A percentile compares a stretch with the other conserved stretches of the same genome.
Evolutionary conservation across 306 rosid species (phyloP).

Genomic region (Myrica gale): DNA sequence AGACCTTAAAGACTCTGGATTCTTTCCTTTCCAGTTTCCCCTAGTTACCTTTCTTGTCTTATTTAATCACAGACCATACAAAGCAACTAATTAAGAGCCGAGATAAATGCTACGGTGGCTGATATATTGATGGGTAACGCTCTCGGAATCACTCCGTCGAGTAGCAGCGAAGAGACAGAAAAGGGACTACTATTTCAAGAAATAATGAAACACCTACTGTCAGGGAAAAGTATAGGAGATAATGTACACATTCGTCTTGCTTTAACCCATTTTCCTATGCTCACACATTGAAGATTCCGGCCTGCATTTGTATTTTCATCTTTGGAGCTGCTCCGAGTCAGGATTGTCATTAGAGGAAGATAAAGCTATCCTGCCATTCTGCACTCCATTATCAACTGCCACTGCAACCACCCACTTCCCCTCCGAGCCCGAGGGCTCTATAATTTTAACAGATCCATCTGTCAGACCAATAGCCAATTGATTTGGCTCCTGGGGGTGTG

Average conservation of each 20-base stretch:
- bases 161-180: neutral
- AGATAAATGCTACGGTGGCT: too few species aligned
- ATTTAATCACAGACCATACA: neutral
- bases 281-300: neutral
- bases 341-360: slow-evolving; percentile 62
- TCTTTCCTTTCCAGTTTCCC: too few species aligned
- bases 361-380: slow-evolving; percentile 56
- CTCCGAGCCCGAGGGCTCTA: slow-evolving; percentile 68
- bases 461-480: slow-evolving; percentile 77
- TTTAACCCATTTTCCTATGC: slow-evolving; percentile 5
- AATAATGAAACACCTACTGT: neutral
- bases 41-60: too few species aligned
- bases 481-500: slow-evolving; percentile 73
- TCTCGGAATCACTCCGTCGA: neutral
- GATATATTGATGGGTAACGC: too few species aligned
- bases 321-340: slow-evolving; percentile 60
- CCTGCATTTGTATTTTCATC: slow-evolving; percentile 33
- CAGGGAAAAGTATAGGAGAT: neutral
- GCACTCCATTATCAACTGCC: slow-evolving; percentile 54
- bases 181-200: neutral
- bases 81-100: neutral
- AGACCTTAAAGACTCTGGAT: too few species aligned
- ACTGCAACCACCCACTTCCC: slow-evolving; percentile 70
- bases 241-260: neutral
- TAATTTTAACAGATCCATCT: slow-evolving; percentile 76